These are phyloP conservation scores for Cardamine chenopodiifolia DNA, from an alignment of 345 rosid species.

Conservation along the genomic window DNA sequence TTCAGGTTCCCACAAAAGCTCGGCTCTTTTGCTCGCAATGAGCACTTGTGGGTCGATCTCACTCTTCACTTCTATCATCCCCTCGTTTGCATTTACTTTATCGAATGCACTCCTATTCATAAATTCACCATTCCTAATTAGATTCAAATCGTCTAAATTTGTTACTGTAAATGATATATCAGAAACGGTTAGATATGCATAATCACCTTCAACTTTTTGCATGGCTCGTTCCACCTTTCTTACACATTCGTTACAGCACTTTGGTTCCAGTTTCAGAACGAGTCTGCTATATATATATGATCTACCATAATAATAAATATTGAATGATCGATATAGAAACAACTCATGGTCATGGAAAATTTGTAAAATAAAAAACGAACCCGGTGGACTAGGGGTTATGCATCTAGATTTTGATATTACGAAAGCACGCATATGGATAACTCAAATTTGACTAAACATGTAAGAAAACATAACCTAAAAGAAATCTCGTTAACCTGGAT, in stretches of 20 bases:
- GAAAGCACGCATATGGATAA: too few species aligned
- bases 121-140: neutral
- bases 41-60: constrained; percentile 19
- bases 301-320: neutral
- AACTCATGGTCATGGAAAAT: neutral
- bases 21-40: constrained; percentile 15
- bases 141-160: neutral
- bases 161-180: neutral
- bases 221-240: constrained; percentile 23
- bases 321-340: neutral
- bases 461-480: too few species aligned
- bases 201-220: constrained; percentile 25
- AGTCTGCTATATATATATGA: neutral
- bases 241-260: neutral
- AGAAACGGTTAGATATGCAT: neutral
- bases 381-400: neutral
- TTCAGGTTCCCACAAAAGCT: constrained; percentile 22
- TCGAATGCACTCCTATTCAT: constrained; percentile 23
- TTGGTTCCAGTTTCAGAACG: constrained; percentile 23
- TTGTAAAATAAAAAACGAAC: neutral
- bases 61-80: constrained; percentile 19
- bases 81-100: constrained; percentile 22
- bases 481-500: too few species aligned
- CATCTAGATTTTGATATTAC: too few species aligned
- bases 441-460: too few species aligned